Evolutionary conservation across 768 basidiomycete genomes (phyloP), one percentile per base, ranked within the genome.

Genomic region (Suillus ampliporus): DNA sequence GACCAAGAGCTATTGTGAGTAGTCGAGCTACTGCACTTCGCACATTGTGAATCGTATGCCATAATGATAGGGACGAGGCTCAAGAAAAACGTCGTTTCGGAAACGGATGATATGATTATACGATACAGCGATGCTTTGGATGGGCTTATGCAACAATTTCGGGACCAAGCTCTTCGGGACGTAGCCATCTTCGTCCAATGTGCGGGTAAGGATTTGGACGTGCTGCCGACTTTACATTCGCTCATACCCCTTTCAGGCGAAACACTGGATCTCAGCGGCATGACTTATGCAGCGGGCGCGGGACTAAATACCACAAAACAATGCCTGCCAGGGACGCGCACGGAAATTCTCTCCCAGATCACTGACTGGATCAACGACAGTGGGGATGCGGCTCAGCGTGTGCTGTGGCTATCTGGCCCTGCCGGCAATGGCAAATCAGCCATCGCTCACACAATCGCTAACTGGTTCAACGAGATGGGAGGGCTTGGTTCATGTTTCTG

Each of bases 361-460:
- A 53, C 51, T 9, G 46, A 58, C 31, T 72, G 71, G 71, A 57
- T 62, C 5, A 54, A 63, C 38, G 26, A 51, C 21, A 35, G 11
- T 1, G 21, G 31, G 26, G 57, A 41, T 14, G 19, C 40, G 9
- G 21, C 47, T 44, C 41, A 54, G 28, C 60, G 63, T 10, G 57
- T 71, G 9, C 61, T 60, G 41, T 58, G 64, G 37, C 69, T 71
- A n/a, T 23, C 54, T 13, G 69, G 69, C 3, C 48, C 43, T 19
- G 40, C 62, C 6, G 72, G 71, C 31, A 76, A 68, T 1, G 76
- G 76, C 4, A 77, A 77, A 54, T 74, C 76, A 7, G 65, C 72
- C 1, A 60, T 77, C 23, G 66, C 69, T 34, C 61, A 69, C 40
- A 64, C 71, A 1, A 61, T 65, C n/a, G 66, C 68, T 21, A 4